These are phyloP conservation scores for Raphanus raphanistrum DNA, from an alignment of 345 rosid species.

Conservation along the genomic window DNA sequence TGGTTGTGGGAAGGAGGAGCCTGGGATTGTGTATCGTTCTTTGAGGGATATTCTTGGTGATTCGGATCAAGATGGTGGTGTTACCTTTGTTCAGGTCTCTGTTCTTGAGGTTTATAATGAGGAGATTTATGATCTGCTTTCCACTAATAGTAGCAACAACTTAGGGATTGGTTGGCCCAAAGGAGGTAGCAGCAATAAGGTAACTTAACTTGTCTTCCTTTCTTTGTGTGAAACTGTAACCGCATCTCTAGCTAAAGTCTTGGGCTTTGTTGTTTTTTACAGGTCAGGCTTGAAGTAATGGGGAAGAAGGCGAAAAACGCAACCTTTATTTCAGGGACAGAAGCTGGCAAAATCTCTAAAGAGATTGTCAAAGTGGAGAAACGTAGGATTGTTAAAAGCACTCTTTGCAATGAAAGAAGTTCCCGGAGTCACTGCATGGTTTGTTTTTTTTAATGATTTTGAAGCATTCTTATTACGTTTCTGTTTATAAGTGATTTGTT, in stretches of 20 bases:
- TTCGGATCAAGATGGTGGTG: constrained; percentile 53
- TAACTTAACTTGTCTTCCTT: constrained; percentile 14
- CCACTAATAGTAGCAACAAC: constrained; percentile 62
- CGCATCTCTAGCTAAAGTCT: not conserved
- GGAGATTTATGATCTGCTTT: constrained; percentile 88
- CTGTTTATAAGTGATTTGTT: not conserved
- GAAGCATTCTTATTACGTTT: not conserved
- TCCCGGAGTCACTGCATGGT: constrained; percentile 99
- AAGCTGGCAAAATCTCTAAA: constrained; percentile 82
- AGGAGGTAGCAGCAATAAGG: constrained; percentile 68
- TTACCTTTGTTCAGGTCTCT: constrained; percentile 80
- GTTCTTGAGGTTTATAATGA: constrained; percentile 94
- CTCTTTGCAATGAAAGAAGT: constrained; percentile 89
- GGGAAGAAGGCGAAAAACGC: constrained; percentile 97
- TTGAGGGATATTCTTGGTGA: constrained; percentile 69
- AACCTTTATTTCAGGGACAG: constrained; percentile 76
- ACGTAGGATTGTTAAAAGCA: constrained; percentile 89
- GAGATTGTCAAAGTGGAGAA: constrained; percentile 97
- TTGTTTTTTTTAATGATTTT: constrained; percentile 21
- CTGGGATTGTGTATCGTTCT: constrained; percentile 85
- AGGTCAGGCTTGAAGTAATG: constrained; percentile 96
- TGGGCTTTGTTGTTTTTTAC: constrained; percentile 18
- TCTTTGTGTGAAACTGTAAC: not conserved
- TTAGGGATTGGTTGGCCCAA: constrained; percentile 85
- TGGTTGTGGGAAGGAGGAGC: constrained; percentile 51